Base-by-base conservation (phyloP, 208 protist genomes). In the Leishmania martiniquensis region DNA sequence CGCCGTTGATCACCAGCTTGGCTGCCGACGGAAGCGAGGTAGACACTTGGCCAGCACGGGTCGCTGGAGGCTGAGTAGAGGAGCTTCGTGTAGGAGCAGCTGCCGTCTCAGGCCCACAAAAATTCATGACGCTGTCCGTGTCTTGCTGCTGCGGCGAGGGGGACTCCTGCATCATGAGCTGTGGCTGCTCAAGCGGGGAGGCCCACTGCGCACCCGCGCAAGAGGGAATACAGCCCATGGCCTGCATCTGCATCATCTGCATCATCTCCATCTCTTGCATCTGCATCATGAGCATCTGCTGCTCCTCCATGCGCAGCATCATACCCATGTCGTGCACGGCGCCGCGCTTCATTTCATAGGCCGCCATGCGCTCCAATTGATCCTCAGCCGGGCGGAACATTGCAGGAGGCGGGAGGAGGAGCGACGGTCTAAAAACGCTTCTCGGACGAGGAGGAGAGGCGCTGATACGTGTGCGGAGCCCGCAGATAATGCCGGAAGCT, bases 201-300 rank as follows among this genome's bases (percentile, higher is more conserved):
- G 25, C 51, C 78, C 78, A 77, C 62, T 47, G 47, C 6, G 49
- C 60, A 17, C 77, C 42, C 5, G n/a, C n/a, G 9, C 37, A 39
- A 34, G 59, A 73, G 0, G 65, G 49, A 20, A 72, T 72, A 1
- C 78, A 45, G 42, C 82, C 82, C 76, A 79, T 74, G 4, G 84
- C 79, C 72, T 87, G 84, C 80, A 84, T 87, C 57, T 87, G 80
- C 60, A 80, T 70, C 80, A 84, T 87, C 57, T 87, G 80, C 60
- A 80, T 70, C 57, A 81, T 78, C 72, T 87, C 77, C 74, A 87
- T 81, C 70, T 78, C 80, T 55, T 80, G 73, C 68, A 81, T 80
- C 29, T 85, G 75, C 81, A 65, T 54, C 76, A 80, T 80, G 52
- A 80, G 62, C 54, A 67, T 49, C 65, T 75, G 76, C 66, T 85